Base-by-base conservation (phyloP, 495 filamentous ascomycete species). In the Xylaria telfairii region DNA sequence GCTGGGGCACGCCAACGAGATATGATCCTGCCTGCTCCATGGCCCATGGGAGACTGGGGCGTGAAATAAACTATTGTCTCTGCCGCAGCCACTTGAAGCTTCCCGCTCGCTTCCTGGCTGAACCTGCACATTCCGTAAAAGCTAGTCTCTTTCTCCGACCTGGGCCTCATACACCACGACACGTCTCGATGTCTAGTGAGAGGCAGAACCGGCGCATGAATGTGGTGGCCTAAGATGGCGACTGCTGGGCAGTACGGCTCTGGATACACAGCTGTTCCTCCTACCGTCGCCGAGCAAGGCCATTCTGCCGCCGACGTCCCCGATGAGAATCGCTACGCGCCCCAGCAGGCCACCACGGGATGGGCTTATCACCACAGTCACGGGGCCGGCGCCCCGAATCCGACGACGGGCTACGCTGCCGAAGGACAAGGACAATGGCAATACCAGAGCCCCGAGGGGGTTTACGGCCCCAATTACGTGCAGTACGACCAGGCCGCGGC, bases 181-280 rank as follows among this genome's bases (percentile, higher is more conserved):
- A n/a, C 42, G 47, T 13, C 47, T 66, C 64, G 44, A 66, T 66
- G 64, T 54, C 64, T 66, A 54, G 12, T 54, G 47, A 15, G 2
- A 47, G 32, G 64, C 46, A 42, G 12, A 41, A 66, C 34, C 26
- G 47, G 64, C 34, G 64, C 30, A 66, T 66, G 64, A 66, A 66
- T 66, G 64, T 66, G 64, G 64, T 66, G 64, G 64, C 24, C 64
- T 66, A 68, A 57, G 4, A 68, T 68, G 66, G 53, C 66, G 56
- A 57, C 66, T 68, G 66, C 51, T 68, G 66, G 66, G 39, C 51
- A 61, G 66, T 68, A 47, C 66, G 56, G 51, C 26, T 68, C 66
- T 21, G 53, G 42, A 68, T 68, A 57, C 41, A 30, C 66, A 17
- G 56, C 66, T 46, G 66, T 68, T 15, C 56, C 66, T 30, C 66